Conservation (phyloP, 228 moss, liverwort and hornwort species). For the Sphagnum magellanicum region DNA sequence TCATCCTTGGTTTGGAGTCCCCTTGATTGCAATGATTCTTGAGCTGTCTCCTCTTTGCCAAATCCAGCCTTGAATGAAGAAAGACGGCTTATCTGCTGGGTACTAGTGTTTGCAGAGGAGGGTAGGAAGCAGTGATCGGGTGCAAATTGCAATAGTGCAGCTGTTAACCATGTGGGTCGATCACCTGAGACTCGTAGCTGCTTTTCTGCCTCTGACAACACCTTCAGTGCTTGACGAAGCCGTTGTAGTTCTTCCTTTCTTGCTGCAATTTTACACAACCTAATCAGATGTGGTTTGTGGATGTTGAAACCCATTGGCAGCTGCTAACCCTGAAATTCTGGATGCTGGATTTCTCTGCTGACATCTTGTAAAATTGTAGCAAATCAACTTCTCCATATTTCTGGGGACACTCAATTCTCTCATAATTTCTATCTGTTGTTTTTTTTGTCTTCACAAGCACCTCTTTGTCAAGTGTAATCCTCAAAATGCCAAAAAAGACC, state of each 20-base stretch:
- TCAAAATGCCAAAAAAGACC: too few species aligned
- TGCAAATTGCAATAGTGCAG: constrained; percentile 84
- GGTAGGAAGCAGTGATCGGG: constrained; percentile 84
- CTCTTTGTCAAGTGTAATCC: too few species aligned
- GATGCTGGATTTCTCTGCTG: too few species aligned
- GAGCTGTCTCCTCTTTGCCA: constrained; percentile 43
- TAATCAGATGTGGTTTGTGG: too few species aligned
- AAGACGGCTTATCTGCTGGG: constrained; percentile 9
- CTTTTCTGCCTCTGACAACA: constrained; percentile 79
- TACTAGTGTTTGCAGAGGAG: constrained; percentile 53
- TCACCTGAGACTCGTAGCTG: constrained; percentile 71
- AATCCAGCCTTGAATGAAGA: too few species aligned
- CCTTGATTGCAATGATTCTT: constrained; percentile 11
- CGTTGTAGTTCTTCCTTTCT: constrained; percentile 69
- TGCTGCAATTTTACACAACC: constrained; percentile 20
- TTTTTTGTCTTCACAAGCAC: too few species aligned
- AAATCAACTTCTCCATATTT: too few species aligned
- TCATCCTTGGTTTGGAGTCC: constrained; percentile 10
- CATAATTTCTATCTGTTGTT: too few species aligned
- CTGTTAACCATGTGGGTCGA: constrained; percentile 78
- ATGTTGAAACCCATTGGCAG: too few species aligned
- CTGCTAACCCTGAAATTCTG: too few species aligned
- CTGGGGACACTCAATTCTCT: too few species aligned
- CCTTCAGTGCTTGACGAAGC: constrained; percentile 71
- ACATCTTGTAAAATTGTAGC: too few species aligned